Conservation (phyloP, 2,329 filamentous ascomycete genomes). For the Ascocoryne sarcoides region DNA sequence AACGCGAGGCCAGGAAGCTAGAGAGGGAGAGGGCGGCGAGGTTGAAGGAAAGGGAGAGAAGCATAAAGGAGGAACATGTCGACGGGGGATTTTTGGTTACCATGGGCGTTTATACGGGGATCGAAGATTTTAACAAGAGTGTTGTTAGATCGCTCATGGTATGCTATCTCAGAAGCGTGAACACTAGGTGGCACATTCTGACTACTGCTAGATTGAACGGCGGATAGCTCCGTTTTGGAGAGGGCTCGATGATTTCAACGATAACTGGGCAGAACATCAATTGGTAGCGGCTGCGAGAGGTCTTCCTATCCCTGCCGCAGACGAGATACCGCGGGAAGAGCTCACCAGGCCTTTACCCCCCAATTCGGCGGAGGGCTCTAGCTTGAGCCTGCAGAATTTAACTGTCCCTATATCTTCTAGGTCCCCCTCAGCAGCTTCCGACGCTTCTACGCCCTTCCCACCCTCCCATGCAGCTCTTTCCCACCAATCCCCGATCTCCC, state of each 20-base stretch:
- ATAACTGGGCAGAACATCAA: slow-evolving; percentile 89
- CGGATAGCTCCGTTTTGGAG: slow-evolving; percentile 92
- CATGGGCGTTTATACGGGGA: slow-evolving; percentile 82
- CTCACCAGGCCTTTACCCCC: slow-evolving; percentile 37
- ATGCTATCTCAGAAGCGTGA: slow-evolving; percentile 25
- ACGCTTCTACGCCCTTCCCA: slow-evolving; percentile 49
- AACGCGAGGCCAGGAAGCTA: slow-evolving; percentile 76
- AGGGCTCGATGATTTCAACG: slow-evolving; percentile 79
- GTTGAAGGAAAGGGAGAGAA: slow-evolving; percentile 78
- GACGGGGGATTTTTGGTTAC: slow-evolving; percentile 95
- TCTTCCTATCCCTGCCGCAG: slow-evolving; percentile 72
- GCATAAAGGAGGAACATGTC: slow-evolving; percentile 83
- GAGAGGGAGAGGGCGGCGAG: slow-evolving; percentile 72
- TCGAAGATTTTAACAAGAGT: slow-evolving; percentile 87
- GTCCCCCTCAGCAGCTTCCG: slow-evolving; percentile 71
- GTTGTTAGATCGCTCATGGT: slow-evolving; percentile 88
- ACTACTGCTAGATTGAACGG: slow-evolving; percentile 66
- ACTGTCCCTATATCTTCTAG: slow-evolving; percentile 72
- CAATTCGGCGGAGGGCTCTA: slow-evolving; percentile 41
- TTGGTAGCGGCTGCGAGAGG: slow-evolving; percentile 85
- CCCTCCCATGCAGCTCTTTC: slow-evolving; percentile 55
- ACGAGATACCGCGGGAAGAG: slow-evolving; percentile 69
- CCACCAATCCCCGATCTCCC: slow-evolving; percentile 44
- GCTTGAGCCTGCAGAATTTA: slow-evolving; percentile 58
- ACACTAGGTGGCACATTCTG: slow-evolving; percentile 6